Conservation (phyloP, 441 rosid species). For the Syzygium syzygioides region DNA sequence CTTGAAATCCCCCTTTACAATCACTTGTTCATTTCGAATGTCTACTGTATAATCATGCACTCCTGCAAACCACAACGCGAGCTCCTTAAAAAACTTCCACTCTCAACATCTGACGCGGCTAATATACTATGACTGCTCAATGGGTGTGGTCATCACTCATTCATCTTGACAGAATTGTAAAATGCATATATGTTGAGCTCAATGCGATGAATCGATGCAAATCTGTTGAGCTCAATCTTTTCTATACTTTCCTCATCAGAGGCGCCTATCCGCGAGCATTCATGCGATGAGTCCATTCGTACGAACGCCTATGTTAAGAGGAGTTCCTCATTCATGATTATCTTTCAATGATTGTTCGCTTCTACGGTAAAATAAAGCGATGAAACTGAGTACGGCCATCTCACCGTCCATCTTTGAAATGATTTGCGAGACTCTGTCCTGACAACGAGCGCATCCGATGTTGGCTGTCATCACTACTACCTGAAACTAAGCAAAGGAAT, state of each 20-base stretch:
- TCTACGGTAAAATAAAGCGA: neutral
- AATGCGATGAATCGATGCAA: neutral
- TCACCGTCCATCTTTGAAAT: conserved; percentile 48
- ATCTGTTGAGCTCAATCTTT: neutral
- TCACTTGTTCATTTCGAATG: conserved; percentile 33
- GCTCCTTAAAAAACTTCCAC: neutral
- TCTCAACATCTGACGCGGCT: neutral
- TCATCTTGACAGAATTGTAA: neutral
- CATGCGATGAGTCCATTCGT: neutral
- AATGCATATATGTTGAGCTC: neutral
- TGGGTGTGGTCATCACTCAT: neutral
- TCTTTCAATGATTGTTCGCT: neutral
- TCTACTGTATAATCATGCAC: conserved; percentile 52
- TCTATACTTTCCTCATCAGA: neutral
- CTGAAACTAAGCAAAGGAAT: conserved; percentile 37
- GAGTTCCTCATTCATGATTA: neutral
- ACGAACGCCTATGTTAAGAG: rapidly evolving
- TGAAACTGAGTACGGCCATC: neutral
- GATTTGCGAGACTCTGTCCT: conserved; percentile 31
- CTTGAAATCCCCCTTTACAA: conserved; percentile 38
- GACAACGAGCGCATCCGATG: conserved; percentile 46
- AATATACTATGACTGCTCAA: neutral
- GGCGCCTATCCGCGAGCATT: neutral
- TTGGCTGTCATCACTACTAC: conserved; percentile 51
- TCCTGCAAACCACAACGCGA: conserved; percentile 23